Base-by-base conservation (phyloP, 805 yeast species). In the Ogataea siamensis region DNA sequence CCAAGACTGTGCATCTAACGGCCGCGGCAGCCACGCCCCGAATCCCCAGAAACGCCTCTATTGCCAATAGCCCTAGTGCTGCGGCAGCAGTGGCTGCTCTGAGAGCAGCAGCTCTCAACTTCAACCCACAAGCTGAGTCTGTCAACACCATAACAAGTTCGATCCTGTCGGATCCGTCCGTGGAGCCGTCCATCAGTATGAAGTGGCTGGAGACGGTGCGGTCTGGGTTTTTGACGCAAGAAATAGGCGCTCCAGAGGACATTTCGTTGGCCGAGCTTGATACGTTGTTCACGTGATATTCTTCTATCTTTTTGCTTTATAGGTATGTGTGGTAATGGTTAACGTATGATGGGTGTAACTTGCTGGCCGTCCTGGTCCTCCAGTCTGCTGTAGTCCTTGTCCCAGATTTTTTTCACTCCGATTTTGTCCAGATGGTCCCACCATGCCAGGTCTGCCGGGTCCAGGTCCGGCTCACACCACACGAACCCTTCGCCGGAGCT, bases 401-500 rank as follows among this genome's bases (percentile, higher is more conserved):
- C 60, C 63, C 64, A 58, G 19, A 57, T 53, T 33, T 53, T 56
- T 32, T 51, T 54, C 11, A 56, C 58, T 1, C 64, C 63, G 20
- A 52, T 45, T 2, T 50, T 41, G 13, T 55, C 49, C 24, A 64
- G 39, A 49, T 62, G 64, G 20, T 54, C 37, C 52, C 56, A 51
- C 67, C 66, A 58, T 13, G 56, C 42, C 12, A 78, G 45, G 14
- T 80, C 87, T 0, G 93, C 94, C 0, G 95, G 95, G 54, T 87
- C 95, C 54, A 83, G 83, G 55, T 86, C 95, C 1, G 95, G 95
- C 54, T 86, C 95, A 9, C 76, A 81, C 95, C 95, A 86, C 43
- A 81, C 85, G 54, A 84, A 86, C 10, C 87, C 88, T 38, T 82
- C 89, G 20, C 95, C 95, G 6, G 87, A 85, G 28, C 83, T 72